Base-by-base conservation (phyloP, 2,329 filamentous ascomycete genomes). In the Cordyceps tenuipes region DNA sequence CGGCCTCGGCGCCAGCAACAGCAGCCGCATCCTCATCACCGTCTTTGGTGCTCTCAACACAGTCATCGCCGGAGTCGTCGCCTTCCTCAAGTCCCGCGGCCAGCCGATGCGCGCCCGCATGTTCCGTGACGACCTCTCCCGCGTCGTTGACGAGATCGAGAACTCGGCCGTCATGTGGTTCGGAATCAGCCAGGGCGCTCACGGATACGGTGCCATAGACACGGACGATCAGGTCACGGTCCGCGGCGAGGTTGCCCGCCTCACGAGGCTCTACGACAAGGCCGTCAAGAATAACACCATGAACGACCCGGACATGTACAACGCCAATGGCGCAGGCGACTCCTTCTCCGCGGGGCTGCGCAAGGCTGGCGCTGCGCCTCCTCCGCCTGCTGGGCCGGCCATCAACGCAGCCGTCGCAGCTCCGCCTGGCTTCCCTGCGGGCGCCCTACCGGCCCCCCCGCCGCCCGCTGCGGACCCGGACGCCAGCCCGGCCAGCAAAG, bases 91-190 rank as follows among this genome's bases (percentile, higher is more conserved):
- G 61, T 65, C 63, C 5, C 56, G 64, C 9, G 64, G 64, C 39
- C 64, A 66, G 63, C 64, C 64, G 7, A 59, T 65, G 56, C 63
- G 64, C 29, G 58, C 64, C 15, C 61, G 64, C 56, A 64, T 66
- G 60, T 66, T 66, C 63, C 62, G 64, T 34, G 64, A 66, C 59
- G 64, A 66, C 52, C 59, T 66, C 29, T 61, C 63, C 7, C 62
- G 64, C 48, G 64, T 66, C 6, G 64, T 66, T 17, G 64, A 65
- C 54, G 64, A 66, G 62, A 66, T 66, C 52, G 64, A 66, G 50
- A 66, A 65, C 60, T 64, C 63, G 52, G 64, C 63, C 31, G 59
- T 66, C 50, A 66, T 66, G 64, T 66, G 64, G 64, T 64, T 62
- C 52, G 64, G 64, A 41, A 64, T 66, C 61, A 63, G 61, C 57